Conservation (phyloP, 805 yeast genomes). For the Kazachstania kunashirensis region DNA sequence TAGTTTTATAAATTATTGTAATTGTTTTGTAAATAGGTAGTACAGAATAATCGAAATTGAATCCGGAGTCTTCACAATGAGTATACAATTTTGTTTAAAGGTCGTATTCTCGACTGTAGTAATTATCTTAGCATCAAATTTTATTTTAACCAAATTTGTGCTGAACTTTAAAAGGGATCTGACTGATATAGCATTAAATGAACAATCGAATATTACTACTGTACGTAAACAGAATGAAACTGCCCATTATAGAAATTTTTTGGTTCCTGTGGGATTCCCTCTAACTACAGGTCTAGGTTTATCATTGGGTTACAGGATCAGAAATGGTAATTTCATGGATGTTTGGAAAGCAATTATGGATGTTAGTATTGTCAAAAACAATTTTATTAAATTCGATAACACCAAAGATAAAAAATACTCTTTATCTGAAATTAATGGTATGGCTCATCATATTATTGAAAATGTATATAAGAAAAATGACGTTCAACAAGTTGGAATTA, state of each 20-base stretch:
- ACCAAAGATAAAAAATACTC: conserved; percentile 11
- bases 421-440: conserved; percentile 17
- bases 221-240: conserved; percentile 62
- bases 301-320: conserved; percentile 49
- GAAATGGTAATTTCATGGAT: conserved; percentile 72
- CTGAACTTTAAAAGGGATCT: conserved; percentile 40
- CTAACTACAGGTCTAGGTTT: conserved; percentile 61
- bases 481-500: conserved; percentile 23
- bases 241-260: conserved; percentile 65
- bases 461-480: conserved; percentile 6
- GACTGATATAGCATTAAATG: conserved; percentile 44
- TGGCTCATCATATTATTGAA: conserved; percentile 13
- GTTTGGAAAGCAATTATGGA: conserved; percentile 50
- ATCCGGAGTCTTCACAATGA: too few relatives aligned
- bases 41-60: too few relatives aligned
- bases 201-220: conserved; percentile 57
- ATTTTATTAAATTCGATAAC: conserved; percentile 13
- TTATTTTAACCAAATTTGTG: conserved; percentile 12
- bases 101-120: conserved; percentile 7
- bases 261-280: conserved; percentile 63
- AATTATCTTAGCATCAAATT: conserved; percentile 9
- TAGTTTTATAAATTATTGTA: too few relatives aligned
- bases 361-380: conserved; percentile 12
- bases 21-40: too few relatives aligned
- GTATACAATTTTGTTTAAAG: conserved; percentile 9